Percentiles rank a stretch among this genome's conserved stretches.
phyloP scores from a whole-genome alignment of 2,329 filamentous ascomycete genomes.

The Colletotrichum spinosum region DNA sequence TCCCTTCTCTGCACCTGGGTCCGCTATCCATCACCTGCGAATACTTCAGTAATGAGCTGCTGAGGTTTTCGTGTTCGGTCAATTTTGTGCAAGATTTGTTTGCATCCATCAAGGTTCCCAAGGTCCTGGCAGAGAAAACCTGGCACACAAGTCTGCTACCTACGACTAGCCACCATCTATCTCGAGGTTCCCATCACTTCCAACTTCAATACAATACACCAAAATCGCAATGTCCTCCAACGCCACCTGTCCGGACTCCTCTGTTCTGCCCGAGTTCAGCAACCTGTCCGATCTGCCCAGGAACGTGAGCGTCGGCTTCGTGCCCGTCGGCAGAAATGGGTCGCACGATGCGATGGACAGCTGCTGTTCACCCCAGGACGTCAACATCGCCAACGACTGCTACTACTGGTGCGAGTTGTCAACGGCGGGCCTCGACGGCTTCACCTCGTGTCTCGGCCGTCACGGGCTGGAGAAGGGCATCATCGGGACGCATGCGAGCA shows the following conservation, averaged over 20 bases:
- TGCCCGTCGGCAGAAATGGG: constrained; percentile 7
- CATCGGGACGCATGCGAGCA: constrained; percentile 3
- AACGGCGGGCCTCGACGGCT: constrained; percentile 1
- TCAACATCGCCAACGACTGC: constrained; percentile 6
- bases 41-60: too few species aligned
- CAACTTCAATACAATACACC: too few species aligned
- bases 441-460: constrained; percentile 5
- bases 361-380: constrained; percentile 10
- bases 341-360: constrained; percentile 5
- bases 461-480: not conserved
- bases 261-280: not conserved
- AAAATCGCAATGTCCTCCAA: constrained; percentile 5
- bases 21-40: too few species aligned
- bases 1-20: too few species aligned
- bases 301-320: constrained; percentile 1
- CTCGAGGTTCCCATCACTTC: too few species aligned
- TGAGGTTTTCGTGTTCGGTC: too few species aligned
- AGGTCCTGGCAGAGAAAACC: too few species aligned
- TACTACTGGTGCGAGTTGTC: constrained; percentile 15
- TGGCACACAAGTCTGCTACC: too few species aligned
- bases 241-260: not conserved
- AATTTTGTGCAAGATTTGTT: too few species aligned
- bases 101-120: too few species aligned
- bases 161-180: too few species aligned
- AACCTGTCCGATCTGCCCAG: constrained; percentile 1